A percentile compares a stretch with the other conserved stretches of the same genome.
phyloP scores from a whole-genome alignment of 371 early-diverging fungal genomes.

The Rhizopus delemar region DNA sequence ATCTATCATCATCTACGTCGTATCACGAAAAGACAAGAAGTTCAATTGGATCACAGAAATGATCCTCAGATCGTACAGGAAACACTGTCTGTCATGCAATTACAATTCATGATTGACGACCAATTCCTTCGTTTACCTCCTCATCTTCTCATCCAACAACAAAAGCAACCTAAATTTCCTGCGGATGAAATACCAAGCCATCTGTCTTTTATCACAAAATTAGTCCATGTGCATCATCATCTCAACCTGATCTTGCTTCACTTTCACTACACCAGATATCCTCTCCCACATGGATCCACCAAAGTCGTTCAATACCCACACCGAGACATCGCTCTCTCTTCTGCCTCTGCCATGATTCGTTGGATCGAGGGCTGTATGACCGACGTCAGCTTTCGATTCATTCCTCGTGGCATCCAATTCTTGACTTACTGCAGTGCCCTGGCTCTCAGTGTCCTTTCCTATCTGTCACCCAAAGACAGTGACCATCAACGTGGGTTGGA shows the following conservation, averaged over 20 bases:
- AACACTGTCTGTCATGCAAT: constrained; percentile 24
- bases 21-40: constrained; percentile 33
- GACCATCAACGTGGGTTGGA: constrained; percentile 31
- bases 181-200: constrained; percentile 13
- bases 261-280: constrained; percentile 68
- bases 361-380: constrained; percentile 34
- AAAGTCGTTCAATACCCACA: constrained; percentile 32
- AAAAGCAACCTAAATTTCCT: constrained; percentile 15
- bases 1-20: constrained; percentile 35
- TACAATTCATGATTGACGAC: constrained; percentile 24
- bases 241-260: constrained; percentile 78
- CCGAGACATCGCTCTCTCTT: constrained; percentile 29
- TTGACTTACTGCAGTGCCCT: constrained; percentile 39
- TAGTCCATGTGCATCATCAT: constrained; percentile 83
- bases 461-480: too few relatives aligned
- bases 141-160: constrained; percentile 27
- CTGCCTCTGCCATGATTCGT: constrained; percentile 44
- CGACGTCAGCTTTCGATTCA: constrained; percentile 21
- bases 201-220: constrained; percentile 26
- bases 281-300: constrained; percentile 26
- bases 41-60: constrained; percentile 33
- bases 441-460: constrained; percentile 34
- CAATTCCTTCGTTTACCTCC: constrained; percentile 43
- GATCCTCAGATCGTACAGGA: constrained; percentile 42
- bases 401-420: constrained; percentile 38